Evolutionary conservation across 192 early-diverging fungal genomes (phyloP), one percentile per base, ranked within the genome.

Genomic region (Piromyces finnis): DNA sequence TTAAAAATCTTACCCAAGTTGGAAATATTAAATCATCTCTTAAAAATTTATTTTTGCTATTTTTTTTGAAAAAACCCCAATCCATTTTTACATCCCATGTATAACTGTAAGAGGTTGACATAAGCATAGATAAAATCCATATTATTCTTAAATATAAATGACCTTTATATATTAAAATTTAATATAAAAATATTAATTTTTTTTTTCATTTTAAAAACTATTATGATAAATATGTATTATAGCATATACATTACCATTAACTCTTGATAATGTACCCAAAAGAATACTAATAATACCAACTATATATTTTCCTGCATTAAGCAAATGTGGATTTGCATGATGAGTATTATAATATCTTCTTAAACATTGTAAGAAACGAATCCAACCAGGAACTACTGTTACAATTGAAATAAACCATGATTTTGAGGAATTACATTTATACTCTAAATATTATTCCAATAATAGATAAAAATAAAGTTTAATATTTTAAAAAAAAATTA

Each of bases 1-100:
- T n/a, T n/a, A n/a, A n/a, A n/a, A n/a, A n/a, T n/a, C n/a, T 41
- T 87, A 87, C n/a, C 82, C 83, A 87, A 18, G 78, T 78, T 12
- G 86, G 83, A 35, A 85, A 88, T 14, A 84, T 78, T 30, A 88
- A 83, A 28, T 87, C 84, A 39, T 88, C 82, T 18, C 87, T 81
- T 39, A 88, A 78, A 39, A 84, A 86, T 28, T 77, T 81, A 80
- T 87, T 36, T 29, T 87, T 78, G 27, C 29, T 35, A 29, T 85
- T 81, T 68, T 29, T 39, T 77, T 81, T 80, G 17, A 82, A 82
- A 27, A 86, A 78, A 29, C 87, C 87, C 85, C 86, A 84, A 36
- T 82, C 83, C 51, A 84, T 85, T 22, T 41, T 82, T 0, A 87
- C 83, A 81, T 86, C 87, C 87, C 87, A 88, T 7, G 32, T 82